Evolutionary conservation across 2,329 filamentous ascomycete species (phyloP), one percentile per base, ranked within the genome.

Genomic region (Aspergillus persii): DNA sequence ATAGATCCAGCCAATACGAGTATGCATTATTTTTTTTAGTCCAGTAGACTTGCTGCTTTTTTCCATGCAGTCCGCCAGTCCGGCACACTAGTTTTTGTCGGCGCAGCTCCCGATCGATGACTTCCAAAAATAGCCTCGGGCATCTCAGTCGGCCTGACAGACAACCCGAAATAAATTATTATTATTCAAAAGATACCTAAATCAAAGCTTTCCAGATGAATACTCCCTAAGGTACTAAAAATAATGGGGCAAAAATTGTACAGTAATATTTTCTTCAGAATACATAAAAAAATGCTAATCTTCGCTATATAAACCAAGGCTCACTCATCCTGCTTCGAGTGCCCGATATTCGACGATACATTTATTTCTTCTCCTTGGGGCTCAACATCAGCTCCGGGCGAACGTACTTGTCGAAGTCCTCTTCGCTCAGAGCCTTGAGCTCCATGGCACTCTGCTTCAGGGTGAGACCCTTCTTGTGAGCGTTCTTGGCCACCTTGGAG

Each of bases 401-500:
- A 66, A 99, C 95, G 65, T 96, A 83, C 67, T 86, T 84, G 78
- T 97, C 92, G 74, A 98, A 98, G 74, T 97, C 93, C 72, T 90
- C 91, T 73, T 89, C 87, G 65, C 88, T 94, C 67, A 98, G 82
- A 50, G 92, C 94, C 68, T 96, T 86, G 66, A 99, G 85, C 83
- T 98, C 91, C 84, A 98, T 87, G 23, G 95, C 94, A 71, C 90
- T 94, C 80, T 96, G 81, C 84, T 97, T 97, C 60, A 99, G 85
- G 27, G 92, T 97, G 54, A 94, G 80, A 36, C 92, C 92, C 86
- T 98, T 98, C 86, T 97, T 97, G 83, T 99, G 95, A 15, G 95
- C 95, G 74, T 99, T 96, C 88, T 97, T 97, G 72, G 93, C 93
- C 27, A 96, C 93, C 83, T 96, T 96, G 79, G 89, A 92, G 54